phyloP scores from a whole-genome alignment of 1,284 basidiomycete species.

The Ustilago crameri region DNA sequence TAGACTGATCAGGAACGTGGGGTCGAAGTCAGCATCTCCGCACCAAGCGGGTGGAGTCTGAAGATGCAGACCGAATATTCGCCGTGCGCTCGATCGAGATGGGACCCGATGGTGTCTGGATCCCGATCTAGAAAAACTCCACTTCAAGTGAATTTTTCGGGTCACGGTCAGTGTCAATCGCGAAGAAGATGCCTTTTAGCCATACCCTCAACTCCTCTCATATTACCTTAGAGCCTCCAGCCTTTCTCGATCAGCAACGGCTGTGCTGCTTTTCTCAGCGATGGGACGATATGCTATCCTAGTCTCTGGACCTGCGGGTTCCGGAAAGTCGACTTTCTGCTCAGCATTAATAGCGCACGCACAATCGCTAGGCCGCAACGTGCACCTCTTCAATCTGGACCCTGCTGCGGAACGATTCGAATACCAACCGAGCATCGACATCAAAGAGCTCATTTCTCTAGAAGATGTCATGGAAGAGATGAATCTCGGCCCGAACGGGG shows the following conservation, averaged over 20 bases:
- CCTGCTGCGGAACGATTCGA: conserved; percentile 96
- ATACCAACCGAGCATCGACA: conserved; percentile 92
- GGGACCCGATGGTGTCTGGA: not conserved
- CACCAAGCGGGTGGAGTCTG: conserved; percentile 14
- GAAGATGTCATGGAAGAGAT: conserved; percentile 97
- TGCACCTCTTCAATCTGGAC: conserved; percentile 96
- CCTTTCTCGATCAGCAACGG: too few species aligned
- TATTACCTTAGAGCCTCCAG: too few species aligned
- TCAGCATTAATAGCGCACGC: conserved; percentile 90
- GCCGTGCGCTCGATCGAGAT: conserved; percentile 9
- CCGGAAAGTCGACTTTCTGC: conserved; percentile 97
- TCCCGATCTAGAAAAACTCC: conserved; percentile 2
- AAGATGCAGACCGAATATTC: conserved; percentile 19
- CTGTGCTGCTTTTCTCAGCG: not conserved
- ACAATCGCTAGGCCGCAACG: conserved; percentile 81
- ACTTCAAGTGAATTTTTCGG: conserved; percentile 14
- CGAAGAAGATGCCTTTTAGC: too few species aligned
- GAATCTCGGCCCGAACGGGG: conserved; percentile 95
- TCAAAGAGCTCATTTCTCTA: conserved; percentile 89
- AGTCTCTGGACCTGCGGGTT: conserved; percentile 85
- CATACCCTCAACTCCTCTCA: too few species aligned
- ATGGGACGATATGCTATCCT: conserved; percentile 62
- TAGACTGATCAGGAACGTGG: conserved; percentile 4
- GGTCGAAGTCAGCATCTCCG: conserved; percentile 4
- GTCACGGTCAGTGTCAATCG: not conserved